Conservation (phyloP, 805 yeast species). For the Blastobotrys attinorum region DNA sequence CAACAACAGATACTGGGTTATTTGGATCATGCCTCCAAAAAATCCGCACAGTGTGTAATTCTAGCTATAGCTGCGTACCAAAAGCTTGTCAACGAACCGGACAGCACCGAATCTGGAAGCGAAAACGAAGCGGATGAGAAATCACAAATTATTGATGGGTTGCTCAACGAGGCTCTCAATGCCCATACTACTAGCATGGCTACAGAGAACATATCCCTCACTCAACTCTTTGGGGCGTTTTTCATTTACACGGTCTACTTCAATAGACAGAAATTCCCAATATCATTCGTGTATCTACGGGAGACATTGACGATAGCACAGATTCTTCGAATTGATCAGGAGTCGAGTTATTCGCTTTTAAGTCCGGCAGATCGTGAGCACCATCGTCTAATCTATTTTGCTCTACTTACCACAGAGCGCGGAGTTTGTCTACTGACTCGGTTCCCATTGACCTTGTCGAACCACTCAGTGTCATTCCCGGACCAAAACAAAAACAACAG, state of each 20-base stretch:
- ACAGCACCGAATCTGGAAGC: neutral
- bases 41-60: constrained; percentile 6
- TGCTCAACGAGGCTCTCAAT: constrained; percentile 4
- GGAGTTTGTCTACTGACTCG: constrained; percentile 10
- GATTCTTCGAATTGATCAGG: constrained; percentile 10
- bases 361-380: constrained; percentile 1
- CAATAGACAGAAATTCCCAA: constrained; percentile 2
- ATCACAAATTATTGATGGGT: neutral
- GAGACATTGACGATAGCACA: constrained; percentile 14
- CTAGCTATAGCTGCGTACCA: constrained; percentile 3
- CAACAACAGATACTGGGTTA: constrained; percentile 5
- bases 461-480: constrained; percentile 7
- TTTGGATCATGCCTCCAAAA: constrained; percentile 6
- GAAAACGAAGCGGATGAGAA: constrained; percentile 3
- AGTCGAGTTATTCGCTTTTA: constrained; percentile 6
- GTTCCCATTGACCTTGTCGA: constrained; percentile 11
- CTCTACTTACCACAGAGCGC: constrained; percentile 11
- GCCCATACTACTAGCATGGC: constrained; percentile 5
- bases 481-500: constrained; percentile 2
- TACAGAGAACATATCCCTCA: neutral
- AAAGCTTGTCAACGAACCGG: neutral
- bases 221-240: constrained; percentile 5
- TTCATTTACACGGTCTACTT: constrained; percentile 8
- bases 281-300: constrained; percentile 9
- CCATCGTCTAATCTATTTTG: constrained; percentile 9